Base-by-base conservation (phyloP, 495 filamentous ascomycete species). In the Bathelium albidoporum region DNA sequence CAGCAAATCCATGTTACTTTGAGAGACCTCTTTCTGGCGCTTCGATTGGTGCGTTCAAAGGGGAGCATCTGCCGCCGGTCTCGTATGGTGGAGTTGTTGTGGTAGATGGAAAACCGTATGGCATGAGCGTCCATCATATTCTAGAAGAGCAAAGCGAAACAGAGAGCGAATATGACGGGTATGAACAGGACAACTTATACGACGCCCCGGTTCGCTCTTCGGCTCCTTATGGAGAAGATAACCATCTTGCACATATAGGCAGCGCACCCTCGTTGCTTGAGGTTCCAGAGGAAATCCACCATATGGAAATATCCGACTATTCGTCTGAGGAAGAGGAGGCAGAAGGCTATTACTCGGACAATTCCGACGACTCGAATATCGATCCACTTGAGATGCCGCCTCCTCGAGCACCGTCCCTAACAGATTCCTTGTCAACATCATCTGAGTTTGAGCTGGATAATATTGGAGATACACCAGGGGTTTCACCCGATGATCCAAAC, bases 71-170 rank as follows among this genome's bases (percentile, higher is more conserved):
- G 1, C 91, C 91, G 14, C 88, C 93, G 1, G 93, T 94, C 2
- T 91, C 90, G 11, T 91, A 92, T 72, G 93, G 93, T 3, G 93
- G 93, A 16, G 79, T 95, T 0, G 82, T 97, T 44, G 75, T 94
- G 9, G 85, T 96, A 7, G 90, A 97, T 72, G 84, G 87, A 60
- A 82, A 87, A 65, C 83, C 87, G 1, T 94, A 89, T 70, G 93
- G 92, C 9, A 90, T 97, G 87, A 96, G 88, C 20, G 93, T 97
- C 2, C 93, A 97, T 67, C 93, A 97, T 71, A 89, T 97, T 85
- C 80, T 97, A 1, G 93, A 97, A 67, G 83, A 87, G 18, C 88
- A 88, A 3, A 88, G 87, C 31, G 82, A 86, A 18, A 82, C 84
- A 44, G 81, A 85, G 52, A 64, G 69, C n/a, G 63, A 68, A 32